Conservation (phyloP, 1,284 basidiomycete genomes). For the Thelephora terrestris region DNA sequence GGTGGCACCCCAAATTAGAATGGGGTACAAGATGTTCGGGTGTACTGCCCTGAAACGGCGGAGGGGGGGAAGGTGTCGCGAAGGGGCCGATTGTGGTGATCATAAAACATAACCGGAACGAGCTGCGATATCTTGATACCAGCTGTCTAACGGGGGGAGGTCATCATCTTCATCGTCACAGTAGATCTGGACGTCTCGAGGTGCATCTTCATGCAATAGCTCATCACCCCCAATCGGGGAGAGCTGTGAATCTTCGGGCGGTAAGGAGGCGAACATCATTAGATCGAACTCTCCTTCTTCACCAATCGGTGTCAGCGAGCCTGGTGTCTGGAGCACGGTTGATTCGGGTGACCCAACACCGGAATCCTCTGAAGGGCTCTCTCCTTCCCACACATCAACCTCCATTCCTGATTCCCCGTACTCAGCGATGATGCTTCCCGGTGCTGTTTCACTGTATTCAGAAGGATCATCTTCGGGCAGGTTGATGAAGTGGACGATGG, state of each 20-base stretch:
- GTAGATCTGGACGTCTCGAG: neutral
- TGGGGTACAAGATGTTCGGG: no score
- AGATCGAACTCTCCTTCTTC: conserved; percentile 9
- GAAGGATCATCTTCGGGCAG: neutral
- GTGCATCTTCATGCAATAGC: neutral
- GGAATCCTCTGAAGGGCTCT: neutral
- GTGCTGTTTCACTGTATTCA: neutral
- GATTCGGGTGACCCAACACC: neutral
- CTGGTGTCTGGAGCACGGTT: neutral
- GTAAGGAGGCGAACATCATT: neutral
- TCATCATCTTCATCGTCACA: conserved; percentile 7
- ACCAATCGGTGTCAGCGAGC: conserved; percentile 2
- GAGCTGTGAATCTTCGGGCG: neutral
- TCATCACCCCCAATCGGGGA: neutral
- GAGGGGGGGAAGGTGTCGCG: no score
- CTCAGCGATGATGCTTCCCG: neutral
- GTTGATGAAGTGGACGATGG: conserved; percentile 4
- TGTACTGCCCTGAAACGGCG: neutral
- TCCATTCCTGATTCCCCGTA: neutral
- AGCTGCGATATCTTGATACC: conserved; percentile 15
- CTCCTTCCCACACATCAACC: neutral
- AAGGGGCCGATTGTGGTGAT: no score
- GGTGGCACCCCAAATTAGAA: no score
- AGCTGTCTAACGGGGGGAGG: conserved; percentile 19
- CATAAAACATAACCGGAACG: conserved; percentile 1